Evolutionary conservation across 2,329 filamentous ascomycete genomes (phyloP), one percentile per base, ranked within the genome.

Genomic region (Aspergillus ochraceoroseus): DNA sequence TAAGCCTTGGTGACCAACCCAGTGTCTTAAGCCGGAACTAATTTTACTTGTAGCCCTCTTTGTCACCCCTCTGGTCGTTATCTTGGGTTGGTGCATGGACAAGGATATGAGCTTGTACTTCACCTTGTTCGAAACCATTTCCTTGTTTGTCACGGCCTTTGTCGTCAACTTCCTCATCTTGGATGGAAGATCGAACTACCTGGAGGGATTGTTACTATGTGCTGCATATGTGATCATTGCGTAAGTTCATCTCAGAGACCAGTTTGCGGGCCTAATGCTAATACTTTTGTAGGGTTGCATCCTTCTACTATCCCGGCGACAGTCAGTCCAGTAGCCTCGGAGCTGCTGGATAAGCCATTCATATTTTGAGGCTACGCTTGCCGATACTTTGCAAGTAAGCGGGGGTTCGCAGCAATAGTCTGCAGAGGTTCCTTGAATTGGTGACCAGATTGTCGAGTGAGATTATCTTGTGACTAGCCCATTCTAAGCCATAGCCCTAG

Each of bases 111-210:
- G 71, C 29, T 58, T 79, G 7, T 79, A 78, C 63, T 79, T 79
- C 55, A 78, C 76, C 43, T 64, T 79, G 12, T 79, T 79, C 48
- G 75, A 79, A 58, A 79, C 76, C 2, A 68, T 88, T 14, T 82
- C 85, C 27, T 70, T 94, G 27, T 94, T 94, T 53, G 85, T 92
- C 8, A 81, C 86, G 2, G 85, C 87, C 0, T 77, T 94, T 28
- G 74, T 94, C 22, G 85, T 89, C 43, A 94, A 94, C 60, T 94
- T 94, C 59, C 67, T 94, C 29, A 87, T 94, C 33, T 74, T 82
- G 13, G 87, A 94, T 54, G 87, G 87, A 19, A 79, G 87, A 61
- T 88, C 82, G 47, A 87, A 90, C 54, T 92, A 86, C 70, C 73
- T 90, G 0, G 86, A 92, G 63, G 86, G 86, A 2, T 79, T 80